Evolutionary conservation across 164 flowering plant species (phyloP).

Genomic region (Nymphaea colorata): DNA sequence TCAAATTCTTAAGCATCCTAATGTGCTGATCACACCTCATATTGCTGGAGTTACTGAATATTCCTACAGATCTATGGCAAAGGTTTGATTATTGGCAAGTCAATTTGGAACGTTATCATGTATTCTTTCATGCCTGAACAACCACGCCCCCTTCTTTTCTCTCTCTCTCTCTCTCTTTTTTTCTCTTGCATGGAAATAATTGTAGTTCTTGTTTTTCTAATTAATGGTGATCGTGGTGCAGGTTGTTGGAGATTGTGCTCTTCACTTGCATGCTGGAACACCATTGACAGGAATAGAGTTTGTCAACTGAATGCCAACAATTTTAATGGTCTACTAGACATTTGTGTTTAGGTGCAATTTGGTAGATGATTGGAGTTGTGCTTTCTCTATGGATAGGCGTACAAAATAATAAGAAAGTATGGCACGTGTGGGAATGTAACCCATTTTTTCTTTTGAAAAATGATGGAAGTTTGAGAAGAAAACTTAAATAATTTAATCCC

Average conservation of each 20-base stretch:
- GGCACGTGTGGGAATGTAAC: background rate
- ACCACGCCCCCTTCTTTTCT: background rate
- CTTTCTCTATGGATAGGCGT: background rate
- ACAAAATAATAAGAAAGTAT: no score
- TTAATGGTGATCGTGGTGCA: conserved; percentile 5
- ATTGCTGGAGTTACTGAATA: conserved; percentile 82
- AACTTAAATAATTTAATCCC: no score
- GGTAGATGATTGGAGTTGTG: background rate
- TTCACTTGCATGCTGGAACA: conserved; percentile 59
- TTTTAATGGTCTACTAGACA: background rate
- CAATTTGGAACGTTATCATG: no score
- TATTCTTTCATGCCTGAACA: background rate
- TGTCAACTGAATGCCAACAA: conserved; percentile 34
- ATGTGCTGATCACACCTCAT: conserved; percentile 84
- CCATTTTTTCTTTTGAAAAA: background rate
- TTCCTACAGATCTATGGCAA: conserved; percentile 73
- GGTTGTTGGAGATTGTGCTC: conserved; percentile 87
- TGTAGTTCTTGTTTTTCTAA: background rate
- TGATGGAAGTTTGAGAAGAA: background rate
- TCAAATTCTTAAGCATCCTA: conserved; percentile 52
- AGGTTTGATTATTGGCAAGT: conserved; percentile 32
- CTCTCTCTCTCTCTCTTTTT: background rate
- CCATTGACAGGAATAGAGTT: conserved; percentile 52
- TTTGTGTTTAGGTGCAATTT: background rate
- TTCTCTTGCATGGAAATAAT: background rate